phyloP scores from a whole-genome alignment of 805 yeast genomes.

The Wickerhamomyces hampshirensis region DNA sequence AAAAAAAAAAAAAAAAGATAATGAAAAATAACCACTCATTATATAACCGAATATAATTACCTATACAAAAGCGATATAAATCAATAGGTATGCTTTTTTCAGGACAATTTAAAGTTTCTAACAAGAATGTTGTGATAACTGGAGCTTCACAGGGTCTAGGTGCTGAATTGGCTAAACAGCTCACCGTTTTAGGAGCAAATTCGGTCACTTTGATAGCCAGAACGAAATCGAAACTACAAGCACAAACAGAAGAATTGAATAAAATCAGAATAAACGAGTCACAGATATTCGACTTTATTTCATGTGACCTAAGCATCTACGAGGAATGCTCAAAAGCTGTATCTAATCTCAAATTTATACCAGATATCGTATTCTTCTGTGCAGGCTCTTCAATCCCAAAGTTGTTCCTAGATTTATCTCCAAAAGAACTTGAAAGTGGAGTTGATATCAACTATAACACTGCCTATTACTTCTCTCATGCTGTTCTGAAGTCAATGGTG shows the following conservation, averaged over 20 bases:
- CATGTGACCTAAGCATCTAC: conserved; percentile 65
- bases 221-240: conserved; percentile 52
- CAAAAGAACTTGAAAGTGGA: conserved; percentile 55
- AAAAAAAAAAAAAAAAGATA: neutral
- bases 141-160: conserved; percentile 98
- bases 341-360: conserved; percentile 34
- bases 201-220: conserved; percentile 75
- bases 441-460: conserved; percentile 68
- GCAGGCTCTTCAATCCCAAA: conserved; percentile 87
- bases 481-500: conserved; percentile 41
- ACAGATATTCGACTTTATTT: conserved; percentile 30
- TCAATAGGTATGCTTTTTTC: conserved; percentile 9
- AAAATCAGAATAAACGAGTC: conserved; percentile 22
- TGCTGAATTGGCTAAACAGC: conserved; percentile 60
- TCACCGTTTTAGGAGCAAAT: conserved; percentile 53
- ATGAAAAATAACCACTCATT: neutral
- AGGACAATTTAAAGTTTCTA: conserved; percentile 22
- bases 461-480: conserved; percentile 67
- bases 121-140: conserved; percentile 62
- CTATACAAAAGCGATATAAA: neutral
- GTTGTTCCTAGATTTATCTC: conserved; percentile 61
- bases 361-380: conserved; percentile 77
- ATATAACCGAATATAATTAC: neutral
- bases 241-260: conserved; percentile 43
- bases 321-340: conserved; percentile 43